Evolutionary conservation across 208 protist species (phyloP).

Genomic region (Wallacemonas sp.): DNA sequence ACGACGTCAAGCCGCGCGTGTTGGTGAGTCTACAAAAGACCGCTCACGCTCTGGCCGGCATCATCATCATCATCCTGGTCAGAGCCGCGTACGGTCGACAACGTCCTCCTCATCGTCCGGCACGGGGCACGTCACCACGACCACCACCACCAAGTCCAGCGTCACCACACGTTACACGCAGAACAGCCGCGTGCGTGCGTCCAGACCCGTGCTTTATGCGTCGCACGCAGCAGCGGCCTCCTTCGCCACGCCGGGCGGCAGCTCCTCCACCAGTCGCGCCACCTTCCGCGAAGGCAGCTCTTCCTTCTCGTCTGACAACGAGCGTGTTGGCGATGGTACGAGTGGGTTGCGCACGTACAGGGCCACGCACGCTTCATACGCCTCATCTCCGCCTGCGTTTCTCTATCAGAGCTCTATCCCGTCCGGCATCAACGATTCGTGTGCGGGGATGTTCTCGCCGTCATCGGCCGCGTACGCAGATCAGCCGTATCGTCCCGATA

Average conservation of each 20-base stretch:
- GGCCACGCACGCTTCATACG: no score
- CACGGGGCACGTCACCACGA: constrained; percentile 8
- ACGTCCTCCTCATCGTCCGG: background rate
- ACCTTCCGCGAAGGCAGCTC: background rate
- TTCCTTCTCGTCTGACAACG: background rate
- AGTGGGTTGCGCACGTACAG: background rate
- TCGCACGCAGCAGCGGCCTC: no score
- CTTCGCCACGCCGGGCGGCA: constrained; percentile 10
- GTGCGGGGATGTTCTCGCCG: background rate
- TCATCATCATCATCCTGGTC: no score
- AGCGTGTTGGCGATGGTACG: background rate
- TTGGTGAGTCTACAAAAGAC: background rate
- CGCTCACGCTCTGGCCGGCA: no score
- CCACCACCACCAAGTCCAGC: constrained; percentile 4
- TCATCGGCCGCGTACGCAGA: no score
- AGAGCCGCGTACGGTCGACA: background rate
- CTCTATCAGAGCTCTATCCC: constrained; percentile 8
- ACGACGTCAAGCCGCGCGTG: background rate
- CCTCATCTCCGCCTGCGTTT: background rate
- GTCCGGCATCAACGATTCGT: constrained; percentile 15
- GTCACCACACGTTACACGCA: constrained; percentile 11
- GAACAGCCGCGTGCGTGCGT: background rate
- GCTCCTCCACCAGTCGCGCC: constrained; percentile 10
- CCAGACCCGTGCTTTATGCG: constrained; percentile 7
- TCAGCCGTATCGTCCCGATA: no score